These are phyloP conservation scores for Cladosporium sp. DNA, from an alignment of 2,329 filamentous ascomycete species.

Conservation along the genomic window DNA sequence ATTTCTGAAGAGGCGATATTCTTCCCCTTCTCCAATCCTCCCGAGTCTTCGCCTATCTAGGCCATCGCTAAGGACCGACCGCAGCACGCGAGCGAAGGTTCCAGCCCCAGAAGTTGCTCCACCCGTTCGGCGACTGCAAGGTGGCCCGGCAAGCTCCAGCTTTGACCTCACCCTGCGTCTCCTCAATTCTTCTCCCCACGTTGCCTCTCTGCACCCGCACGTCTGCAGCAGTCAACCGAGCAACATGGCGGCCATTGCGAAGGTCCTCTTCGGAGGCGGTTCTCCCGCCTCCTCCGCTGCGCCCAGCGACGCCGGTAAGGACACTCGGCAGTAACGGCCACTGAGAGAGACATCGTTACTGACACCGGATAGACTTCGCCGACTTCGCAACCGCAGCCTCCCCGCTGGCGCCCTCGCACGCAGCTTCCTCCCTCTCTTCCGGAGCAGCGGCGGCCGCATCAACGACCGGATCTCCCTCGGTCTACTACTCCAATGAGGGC, in stretches of 20 bases:
- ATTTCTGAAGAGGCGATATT: too few species aligned
- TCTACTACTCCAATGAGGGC: constrained; percentile 35
- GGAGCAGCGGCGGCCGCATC: constrained; percentile 34
- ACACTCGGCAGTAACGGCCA: constrained; percentile 12
- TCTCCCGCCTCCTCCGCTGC: constrained; percentile 49
- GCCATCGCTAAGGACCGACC: too few species aligned
- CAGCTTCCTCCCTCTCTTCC: constrained; percentile 50
- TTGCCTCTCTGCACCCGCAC: not conserved
- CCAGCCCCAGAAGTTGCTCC: not conserved
- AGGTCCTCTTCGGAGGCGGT: constrained; percentile 62
- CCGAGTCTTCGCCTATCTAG: too few species aligned
- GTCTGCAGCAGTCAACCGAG: not conserved
- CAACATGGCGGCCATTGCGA: constrained; percentile 48
- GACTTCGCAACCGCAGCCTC: constrained; percentile 80
- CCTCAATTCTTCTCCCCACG: not conserved
- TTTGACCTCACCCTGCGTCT: not conserved
- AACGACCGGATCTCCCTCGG: constrained; percentile 25
- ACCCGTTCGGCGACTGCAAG: not conserved
- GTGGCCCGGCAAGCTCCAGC: not conserved
- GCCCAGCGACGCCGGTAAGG: constrained; percentile 59
- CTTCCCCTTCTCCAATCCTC: too few species aligned
- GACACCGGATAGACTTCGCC: constrained; percentile 66
- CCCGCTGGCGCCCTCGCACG: constrained; percentile 49
- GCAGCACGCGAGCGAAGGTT: not conserved
- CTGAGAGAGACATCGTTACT: constrained; percentile 10